phyloP scores from a whole-genome alignment of 2,329 filamentous ascomycete genomes.

The Penicillium crustosum region DNA sequence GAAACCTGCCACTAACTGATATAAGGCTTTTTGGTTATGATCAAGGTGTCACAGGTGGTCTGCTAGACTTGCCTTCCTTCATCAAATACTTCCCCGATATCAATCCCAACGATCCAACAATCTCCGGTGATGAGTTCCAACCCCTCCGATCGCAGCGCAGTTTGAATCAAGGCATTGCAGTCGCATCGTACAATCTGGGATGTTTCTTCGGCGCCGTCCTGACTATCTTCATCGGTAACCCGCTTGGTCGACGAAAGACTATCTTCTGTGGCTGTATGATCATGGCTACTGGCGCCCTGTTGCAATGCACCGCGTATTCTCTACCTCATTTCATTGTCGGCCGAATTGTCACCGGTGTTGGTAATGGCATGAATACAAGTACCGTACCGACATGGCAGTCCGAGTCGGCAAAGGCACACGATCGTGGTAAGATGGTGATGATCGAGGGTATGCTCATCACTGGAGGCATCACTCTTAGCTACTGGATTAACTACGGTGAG shows the following conservation, averaged over 20 bases:
- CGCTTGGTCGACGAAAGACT: conserved; percentile 23
- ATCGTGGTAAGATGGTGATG: conserved; percentile 48
- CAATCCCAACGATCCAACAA: conserved; percentile 15
- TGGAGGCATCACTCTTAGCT: conserved; percentile 47
- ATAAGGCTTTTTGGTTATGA: conserved; percentile 40
- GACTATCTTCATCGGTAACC: conserved; percentile 50
- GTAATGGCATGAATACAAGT: conserved; percentile 53
- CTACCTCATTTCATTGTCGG: conserved; percentile 49
- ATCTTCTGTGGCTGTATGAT: conserved; percentile 37
- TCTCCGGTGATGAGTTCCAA: neutral
- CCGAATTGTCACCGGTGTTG: conserved; percentile 49
- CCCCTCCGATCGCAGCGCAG: conserved; percentile 19
- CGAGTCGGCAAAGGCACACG: conserved; percentile 22
- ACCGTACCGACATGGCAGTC: conserved; percentile 51
- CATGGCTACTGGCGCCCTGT: conserved; percentile 34
- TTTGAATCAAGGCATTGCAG: conserved; percentile 37
- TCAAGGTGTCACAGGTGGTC: conserved; percentile 45
- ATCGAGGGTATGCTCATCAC: conserved; percentile 51
- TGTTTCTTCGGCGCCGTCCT: conserved; percentile 51
- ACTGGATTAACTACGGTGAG: conserved; percentile 50
- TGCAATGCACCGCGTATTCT: conserved; percentile 20
- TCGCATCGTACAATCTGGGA: conserved; percentile 47
- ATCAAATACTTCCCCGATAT: conserved; percentile 41
- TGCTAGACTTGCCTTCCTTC: conserved; percentile 44
- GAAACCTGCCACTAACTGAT: conserved; percentile 12